Base-by-base conservation (phyloP, 1,284 basidiomycete genomes). In the Sanghuangporus baumii region DNA sequence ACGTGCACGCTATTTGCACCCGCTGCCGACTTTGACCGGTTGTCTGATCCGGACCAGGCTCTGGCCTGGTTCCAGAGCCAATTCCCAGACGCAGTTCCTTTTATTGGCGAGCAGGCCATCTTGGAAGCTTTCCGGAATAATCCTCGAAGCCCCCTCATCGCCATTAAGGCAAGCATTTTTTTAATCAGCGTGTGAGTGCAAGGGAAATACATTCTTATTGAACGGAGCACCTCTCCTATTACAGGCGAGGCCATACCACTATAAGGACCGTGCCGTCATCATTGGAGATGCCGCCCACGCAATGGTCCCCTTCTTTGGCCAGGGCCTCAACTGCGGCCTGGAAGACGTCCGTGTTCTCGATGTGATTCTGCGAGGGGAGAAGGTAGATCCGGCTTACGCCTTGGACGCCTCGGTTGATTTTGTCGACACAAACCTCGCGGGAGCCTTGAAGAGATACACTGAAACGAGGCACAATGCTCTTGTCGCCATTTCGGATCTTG, bases 281-380 rank as follows among this genome's bases (percentile, higher is more conserved):
- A 78, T 99, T 56, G 96, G 96, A 56, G 96, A 99, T 75, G 89
- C 96, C 40, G 93, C 95, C 6, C 96, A 99, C 76, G 91, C 93
- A 48, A 98, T 98, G 94, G 93, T 96, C 26, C 96, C 96, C 56
- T 99, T 99, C 78, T 99, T 96, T 74, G 96, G 95, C 23, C 96
- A 99, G 79, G 96, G 96, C 18, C 83, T 99, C 68, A 99, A 99
- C 73, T 98, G 96, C 72, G 96, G 96, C 9, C 83, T 99, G 61
- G 96, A 99, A 77, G 96, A 99, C 74, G 95, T 99, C 64, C 86
- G 96, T 66, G 87, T 98, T 55, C 81, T 99, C 67, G 84, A 87
- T 63, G 81, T 87, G 37, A 77, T 94, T 61, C 81, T 98, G 67
- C 84, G 87, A 63, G 80, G 85, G 64, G 85, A 89, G 71, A 79